These are phyloP conservation scores for Cephalotrichum gorgonifer DNA, from an alignment of 2,329 filamentous ascomycete genomes.

Conservation along the genomic window DNA sequence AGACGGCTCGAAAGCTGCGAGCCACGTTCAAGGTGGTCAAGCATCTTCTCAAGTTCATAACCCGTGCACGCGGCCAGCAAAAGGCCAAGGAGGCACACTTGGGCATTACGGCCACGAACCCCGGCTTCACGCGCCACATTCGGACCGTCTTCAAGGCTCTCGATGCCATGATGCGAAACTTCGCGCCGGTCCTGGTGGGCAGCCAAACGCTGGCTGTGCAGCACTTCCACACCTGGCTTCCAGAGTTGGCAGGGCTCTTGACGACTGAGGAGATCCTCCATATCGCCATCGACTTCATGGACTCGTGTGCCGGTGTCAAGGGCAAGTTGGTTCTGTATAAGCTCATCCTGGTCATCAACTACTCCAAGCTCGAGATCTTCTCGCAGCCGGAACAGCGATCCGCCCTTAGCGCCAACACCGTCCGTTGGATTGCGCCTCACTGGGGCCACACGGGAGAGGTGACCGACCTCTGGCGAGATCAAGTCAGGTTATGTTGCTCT, in stretches of 20 bases:
- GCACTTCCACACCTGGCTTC: slow-evolving; percentile 96
- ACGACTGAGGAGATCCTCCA: slow-evolving; percentile 78
- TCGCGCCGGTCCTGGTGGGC: slow-evolving; percentile 75
- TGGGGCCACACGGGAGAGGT: slow-evolving; percentile 71
- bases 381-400: slow-evolving; percentile 64
- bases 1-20: slow-evolving; percentile 73
- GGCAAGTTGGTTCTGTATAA: slow-evolving; percentile 90
- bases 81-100: slow-evolving; percentile 81
- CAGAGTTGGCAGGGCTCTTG: slow-evolving; percentile 70
- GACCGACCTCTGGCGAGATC: slow-evolving; percentile 81
- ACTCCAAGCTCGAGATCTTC: slow-evolving; percentile 75
- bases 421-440: slow-evolving; percentile 84
- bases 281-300: slow-evolving; percentile 86
- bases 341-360: slow-evolving; percentile 84
- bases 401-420: slow-evolving; percentile 68
- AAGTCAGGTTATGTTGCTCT: slow-evolving; percentile 87
- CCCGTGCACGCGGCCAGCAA: slow-evolving; percentile 77
- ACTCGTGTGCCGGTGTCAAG: slow-evolving; percentile 77
- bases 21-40: slow-evolving; percentile 91
- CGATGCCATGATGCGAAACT: slow-evolving; percentile 80
- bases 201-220: slow-evolving; percentile 93
- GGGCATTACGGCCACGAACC: slow-evolving; percentile 65
- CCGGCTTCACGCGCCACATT: slow-evolving; percentile 70
- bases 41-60: slow-evolving; percentile 90
- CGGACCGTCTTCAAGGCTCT: slow-evolving; percentile 82